phyloP scores from a whole-genome alignment of 1,284 basidiomycete species.

The Lignosus rhinocerotis region DNA sequence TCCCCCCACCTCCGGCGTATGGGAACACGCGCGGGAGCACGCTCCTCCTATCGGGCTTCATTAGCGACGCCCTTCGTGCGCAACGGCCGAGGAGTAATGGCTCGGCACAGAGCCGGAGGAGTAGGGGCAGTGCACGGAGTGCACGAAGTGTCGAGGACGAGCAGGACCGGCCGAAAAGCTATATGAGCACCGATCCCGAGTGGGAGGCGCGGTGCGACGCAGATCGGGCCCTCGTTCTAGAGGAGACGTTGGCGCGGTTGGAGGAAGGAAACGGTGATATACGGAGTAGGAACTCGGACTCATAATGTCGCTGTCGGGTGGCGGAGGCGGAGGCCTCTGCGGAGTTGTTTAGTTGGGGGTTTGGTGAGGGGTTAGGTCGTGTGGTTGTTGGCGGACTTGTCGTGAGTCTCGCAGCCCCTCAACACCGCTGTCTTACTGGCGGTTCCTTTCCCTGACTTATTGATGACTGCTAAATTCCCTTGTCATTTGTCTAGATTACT shows the following conservation, averaged over 20 bases:
- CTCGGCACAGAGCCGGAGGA: slow-evolving; percentile 14
- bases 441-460: not conserved
- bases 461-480: not conserved
- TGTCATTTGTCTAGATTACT: not conserved
- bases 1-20: slow-evolving; percentile 69
- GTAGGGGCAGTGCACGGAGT: slow-evolving; percentile 32
- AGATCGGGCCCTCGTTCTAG: slow-evolving; percentile 51
- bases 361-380: not conserved
- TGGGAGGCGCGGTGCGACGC: slow-evolving; percentile 58
- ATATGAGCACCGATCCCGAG: slow-evolving; percentile 52
- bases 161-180: slow-evolving; percentile 47
- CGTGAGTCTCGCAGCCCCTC: slow-evolving; percentile 1
- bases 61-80: slow-evolving; percentile 47
- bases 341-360: not conserved
- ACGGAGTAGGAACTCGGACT: slow-evolving; percentile 12
- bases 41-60: slow-evolving; percentile 56
- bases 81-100: slow-evolving; percentile 32
- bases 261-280: slow-evolving; percentile 34
- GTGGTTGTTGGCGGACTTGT: not conserved
- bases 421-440: not conserved
- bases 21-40: slow-evolving; percentile 70
- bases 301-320: not conserved
- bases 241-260: slow-evolving; percentile 55
- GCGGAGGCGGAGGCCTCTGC: not conserved
- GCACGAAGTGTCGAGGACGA: slow-evolving; percentile 18